These are phyloP conservation scores for Euptelea pleiosperma DNA, from an alignment of 164 flowering plant species.

Conservation along the genomic window DNA sequence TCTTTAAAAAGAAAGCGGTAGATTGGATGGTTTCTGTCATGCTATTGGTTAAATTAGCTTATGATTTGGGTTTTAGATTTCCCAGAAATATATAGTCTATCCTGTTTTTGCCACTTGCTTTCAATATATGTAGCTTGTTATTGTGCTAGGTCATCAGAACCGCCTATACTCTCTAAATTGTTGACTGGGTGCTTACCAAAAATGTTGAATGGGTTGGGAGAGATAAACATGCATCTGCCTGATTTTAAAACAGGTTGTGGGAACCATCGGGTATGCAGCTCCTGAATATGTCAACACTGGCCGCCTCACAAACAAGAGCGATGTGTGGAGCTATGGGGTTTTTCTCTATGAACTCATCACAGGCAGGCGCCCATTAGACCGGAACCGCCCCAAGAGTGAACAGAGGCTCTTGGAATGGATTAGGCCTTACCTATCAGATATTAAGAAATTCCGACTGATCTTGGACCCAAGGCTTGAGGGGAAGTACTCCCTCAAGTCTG, in stretches of 20 bases:
- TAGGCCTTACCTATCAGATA: constrained; percentile 58
- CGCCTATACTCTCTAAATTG: neutral
- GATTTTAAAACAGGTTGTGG: constrained; percentile 58
- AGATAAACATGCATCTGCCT: neutral
- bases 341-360: constrained; percentile 91
- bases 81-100: too few species aligned
- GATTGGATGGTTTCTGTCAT: too few species aligned
- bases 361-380: constrained; percentile 71
- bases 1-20: too few species aligned
- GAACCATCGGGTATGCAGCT: constrained; percentile 97
- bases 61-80: too few species aligned
- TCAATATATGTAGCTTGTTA: too few species aligned
- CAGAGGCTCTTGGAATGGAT: constrained; percentile 86
- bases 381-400: constrained; percentile 72
- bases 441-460: constrained; percentile 57
- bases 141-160: too few species aligned
- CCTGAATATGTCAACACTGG: constrained; percentile 92
- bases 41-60: too few species aligned
- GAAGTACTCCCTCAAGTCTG: constrained; percentile 49
- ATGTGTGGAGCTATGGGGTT: constrained; percentile 92
- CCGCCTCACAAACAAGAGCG: constrained; percentile 73
- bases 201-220: constrained; percentile 1
- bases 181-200: neutral
- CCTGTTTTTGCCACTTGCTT: too few species aligned
- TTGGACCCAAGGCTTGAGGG: constrained; percentile 75